A percentile compares a stretch with the other conserved stretches of the same genome.
These are phyloP conservation scores for Lactarius indigo DNA, from an alignment of 768 basidiomycete species.

Conservation along the genomic window DNA sequence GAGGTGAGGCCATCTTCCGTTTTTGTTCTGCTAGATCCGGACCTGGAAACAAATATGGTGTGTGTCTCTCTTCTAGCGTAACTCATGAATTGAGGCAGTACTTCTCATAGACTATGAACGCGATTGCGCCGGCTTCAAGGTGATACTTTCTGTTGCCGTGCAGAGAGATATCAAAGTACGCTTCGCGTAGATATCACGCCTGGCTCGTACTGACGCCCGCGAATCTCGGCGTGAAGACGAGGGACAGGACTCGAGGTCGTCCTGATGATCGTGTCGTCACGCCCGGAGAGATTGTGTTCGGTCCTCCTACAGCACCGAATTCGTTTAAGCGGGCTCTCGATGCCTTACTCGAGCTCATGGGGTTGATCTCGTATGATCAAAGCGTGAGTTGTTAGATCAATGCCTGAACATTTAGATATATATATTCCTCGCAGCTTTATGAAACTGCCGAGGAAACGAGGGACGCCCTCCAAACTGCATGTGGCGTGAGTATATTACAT, in stretches of 20 bases:
- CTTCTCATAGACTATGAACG: slow-evolving; percentile 1
- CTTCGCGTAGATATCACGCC: background rate
- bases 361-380: background rate
- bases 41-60: slow-evolving; percentile 6
- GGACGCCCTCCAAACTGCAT: background rate
- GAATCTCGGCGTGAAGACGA: background rate
- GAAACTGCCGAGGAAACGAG: background rate
- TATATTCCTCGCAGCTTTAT: background rate
- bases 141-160: background rate
- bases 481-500: background rate
- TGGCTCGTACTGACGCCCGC: background rate
- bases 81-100: background rate
- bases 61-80: background rate
- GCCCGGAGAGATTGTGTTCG: background rate
- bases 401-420: background rate
- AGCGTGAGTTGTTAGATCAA: background rate
- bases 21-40: slow-evolving; percentile 3
- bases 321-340: background rate
- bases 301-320: slow-evolving; percentile 7
- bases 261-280: background rate
- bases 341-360: slow-evolving; percentile 4
- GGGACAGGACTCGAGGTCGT: background rate
- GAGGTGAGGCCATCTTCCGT: slow-evolving; percentile 4
- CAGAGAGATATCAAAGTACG: slow-evolving; percentile 4
- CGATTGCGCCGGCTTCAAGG: background rate